A percentile compares a stretch with the other conserved stretches of the same genome.
Evolutionary conservation across 805 yeast species (phyloP).

Genomic region (Candida arabinofermentans): DNA sequence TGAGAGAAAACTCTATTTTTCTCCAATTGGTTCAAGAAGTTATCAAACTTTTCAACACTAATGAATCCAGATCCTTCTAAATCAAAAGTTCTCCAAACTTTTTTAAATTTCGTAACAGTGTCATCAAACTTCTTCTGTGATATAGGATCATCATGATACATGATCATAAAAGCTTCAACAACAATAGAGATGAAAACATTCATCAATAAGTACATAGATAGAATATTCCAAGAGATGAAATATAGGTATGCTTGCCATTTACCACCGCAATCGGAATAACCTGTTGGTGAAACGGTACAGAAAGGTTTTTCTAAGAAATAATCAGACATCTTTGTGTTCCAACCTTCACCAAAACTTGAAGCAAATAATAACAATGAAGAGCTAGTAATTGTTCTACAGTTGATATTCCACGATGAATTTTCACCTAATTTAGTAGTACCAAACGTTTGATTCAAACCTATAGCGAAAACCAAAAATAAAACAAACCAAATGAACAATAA

Average conservation of each 20-base stretch:
- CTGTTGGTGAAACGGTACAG: constrained; percentile 41
- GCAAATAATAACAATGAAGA: constrained; percentile 69
- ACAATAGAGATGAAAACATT: constrained; percentile 83
- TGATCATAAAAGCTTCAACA: constrained; percentile 80
- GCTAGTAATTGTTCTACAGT: constrained; percentile 75
- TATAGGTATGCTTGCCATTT: constrained; percentile 45
- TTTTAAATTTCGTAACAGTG: constrained; percentile 63
- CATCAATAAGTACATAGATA: constrained; percentile 84
- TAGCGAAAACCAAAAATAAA: constrained; percentile 73
- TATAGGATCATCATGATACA: constrained; percentile 48
- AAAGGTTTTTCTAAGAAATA: constrained; percentile 58
- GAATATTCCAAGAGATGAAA: constrained; percentile 76
- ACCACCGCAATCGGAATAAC: constrained; percentile 71
- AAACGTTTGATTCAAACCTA: constrained; percentile 82
- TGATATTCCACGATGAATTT: constrained; percentile 60
- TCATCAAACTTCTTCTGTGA: constrained; percentile 43
- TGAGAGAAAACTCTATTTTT: constrained; percentile 3
- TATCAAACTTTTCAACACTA: constrained; percentile 44
- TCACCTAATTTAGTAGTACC: constrained; percentile 78
- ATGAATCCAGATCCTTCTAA: constrained; percentile 70
- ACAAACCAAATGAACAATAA: constrained; percentile 76
- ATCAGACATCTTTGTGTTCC: constrained; percentile 82
- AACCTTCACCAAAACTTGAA: constrained; percentile 87
- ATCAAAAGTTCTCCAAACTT: constrained; percentile 68
- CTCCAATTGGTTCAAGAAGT: constrained; percentile 50